Conservation (phyloP, 441 rosid species). For the Codiaeum variegatum region DNA sequence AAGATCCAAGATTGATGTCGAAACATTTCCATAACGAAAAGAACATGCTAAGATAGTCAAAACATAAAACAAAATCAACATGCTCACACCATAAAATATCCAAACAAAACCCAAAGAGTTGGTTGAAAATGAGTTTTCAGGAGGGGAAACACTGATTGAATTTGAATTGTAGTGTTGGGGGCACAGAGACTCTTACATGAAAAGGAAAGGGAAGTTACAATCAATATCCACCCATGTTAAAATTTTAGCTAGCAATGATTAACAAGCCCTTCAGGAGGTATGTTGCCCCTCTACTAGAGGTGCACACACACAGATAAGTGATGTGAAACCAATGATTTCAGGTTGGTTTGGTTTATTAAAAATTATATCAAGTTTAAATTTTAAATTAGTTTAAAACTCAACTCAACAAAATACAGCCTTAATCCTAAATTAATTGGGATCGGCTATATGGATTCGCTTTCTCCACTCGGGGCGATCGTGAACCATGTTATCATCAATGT, state of each 20-base stretch:
- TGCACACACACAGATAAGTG: too few relatives aligned
- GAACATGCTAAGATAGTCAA: not conserved
- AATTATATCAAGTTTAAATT: too few relatives aligned
- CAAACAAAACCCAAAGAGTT: not conserved
- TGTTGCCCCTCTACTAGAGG: not conserved
- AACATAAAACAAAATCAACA: not conserved
- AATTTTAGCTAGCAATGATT: not conserved
- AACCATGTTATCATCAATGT: too few relatives aligned
- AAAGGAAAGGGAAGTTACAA: not conserved
- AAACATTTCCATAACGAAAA: not conserved
- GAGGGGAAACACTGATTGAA: not conserved
- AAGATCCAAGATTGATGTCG: constrained; percentile 26
- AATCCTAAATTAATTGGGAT: too few relatives aligned
- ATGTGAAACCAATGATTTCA: too few relatives aligned
- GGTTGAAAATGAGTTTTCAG: not conserved
- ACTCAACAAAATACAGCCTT: too few relatives aligned
- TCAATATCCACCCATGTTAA: not conserved
- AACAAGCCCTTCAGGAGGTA: not conserved
- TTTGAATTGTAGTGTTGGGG: not conserved
- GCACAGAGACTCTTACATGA: not conserved
- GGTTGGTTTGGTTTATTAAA: too few relatives aligned
- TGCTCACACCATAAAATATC: not conserved
- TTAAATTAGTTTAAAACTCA: too few relatives aligned
- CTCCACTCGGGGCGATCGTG: too few relatives aligned
- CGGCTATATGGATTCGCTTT: too few relatives aligned